Conservation (phyloP, 352 stramenopile species). For the Phytophthora pistaciae region DNA sequence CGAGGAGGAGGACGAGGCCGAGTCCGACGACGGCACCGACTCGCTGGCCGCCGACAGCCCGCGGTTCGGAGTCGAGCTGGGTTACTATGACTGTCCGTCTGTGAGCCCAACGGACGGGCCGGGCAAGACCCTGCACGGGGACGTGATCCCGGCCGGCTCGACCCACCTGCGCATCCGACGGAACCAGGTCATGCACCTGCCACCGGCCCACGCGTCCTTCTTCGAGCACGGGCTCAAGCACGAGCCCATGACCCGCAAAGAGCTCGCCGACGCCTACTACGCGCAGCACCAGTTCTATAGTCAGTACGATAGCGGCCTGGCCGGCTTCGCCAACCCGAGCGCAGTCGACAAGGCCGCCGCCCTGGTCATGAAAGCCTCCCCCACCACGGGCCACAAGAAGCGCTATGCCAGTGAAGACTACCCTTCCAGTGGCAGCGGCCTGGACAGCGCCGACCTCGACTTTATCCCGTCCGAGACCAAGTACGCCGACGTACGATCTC, state of each 20-base stretch:
- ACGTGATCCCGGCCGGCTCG: conserved; percentile 51
- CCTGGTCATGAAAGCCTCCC: conserved; percentile 25
- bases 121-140: conserved; percentile 47
- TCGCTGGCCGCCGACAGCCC: conserved; percentile 60
- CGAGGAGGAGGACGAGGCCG: conserved; percentile 61
- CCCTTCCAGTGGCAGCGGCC: conserved; percentile 32
- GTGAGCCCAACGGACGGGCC: conserved; percentile 55
- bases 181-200: conserved; percentile 49
- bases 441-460: conserved; percentile 40
- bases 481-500: conserved; percentile 61
- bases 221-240: conserved; percentile 18
- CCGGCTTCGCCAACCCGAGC: conserved; percentile 18
- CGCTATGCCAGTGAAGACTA: conserved; percentile 33
- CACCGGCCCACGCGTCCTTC: conserved; percentile 30
- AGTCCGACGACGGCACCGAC: conserved; percentile 64
- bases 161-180: conserved; percentile 59
- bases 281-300: conserved; percentile 23
- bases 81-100: conserved; percentile 58
- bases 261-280: conserved; percentile 26
- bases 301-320: conserved; percentile 13
- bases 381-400: conserved; percentile 22
- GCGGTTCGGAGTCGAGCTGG: conserved; percentile 35
- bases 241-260: conserved; percentile 11
- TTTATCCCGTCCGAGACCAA: conserved; percentile 56
- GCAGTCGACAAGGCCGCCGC: conserved; percentile 25